Base-by-base conservation (phyloP, 805 yeast genomes). In the Starmerella powellii region DNA sequence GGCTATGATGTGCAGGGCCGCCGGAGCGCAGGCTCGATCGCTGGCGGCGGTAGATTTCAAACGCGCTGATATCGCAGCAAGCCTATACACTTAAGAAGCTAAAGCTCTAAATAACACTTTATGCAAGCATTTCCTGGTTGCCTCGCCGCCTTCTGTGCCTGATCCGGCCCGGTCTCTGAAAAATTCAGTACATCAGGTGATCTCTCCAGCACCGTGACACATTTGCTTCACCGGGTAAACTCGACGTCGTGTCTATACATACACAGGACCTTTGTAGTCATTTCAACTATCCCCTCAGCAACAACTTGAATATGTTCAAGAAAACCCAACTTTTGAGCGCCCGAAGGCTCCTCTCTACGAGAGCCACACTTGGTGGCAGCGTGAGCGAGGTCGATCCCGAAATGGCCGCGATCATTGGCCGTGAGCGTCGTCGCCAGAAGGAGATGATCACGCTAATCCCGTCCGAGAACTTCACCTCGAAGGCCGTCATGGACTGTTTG, bases 381-480 rank as follows among this genome's bases (percentile, higher is more conserved):
- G 52, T 53, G 11, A 32, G 32, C 11, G 53, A 49, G 12, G 47
- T 45, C 13, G 96, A 86, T 60, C 88, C 93, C 37, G 95, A 87
- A 62, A 84, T 87, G 67, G 76, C 74, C 50, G 69, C 73, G 41
- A 86, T 88, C 62, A 69, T 87, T 61, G 69, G 73, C 50, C 73
- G 72, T 42, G 97, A 88, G 64, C 74, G 75, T 49, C 70, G 67
- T 56, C 79, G 98, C 66, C 98, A 88, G 68, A 81, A 78, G 67
- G 82, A 81, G 61, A 85, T 95, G 23, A 78, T 88, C 59, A 86
- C 88, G 32, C 71, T 88, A 63, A 88, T 88, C 63, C 94, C 98
- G 17, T 81, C 94, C 34, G 98, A 88, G 63, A 88, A 88, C 66
- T 88, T 87, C 72, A 88, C 98, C 43, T 82, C 96, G 38, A 82